phyloP scores from a whole-genome alignment of 2,329 filamentous ascomycete genomes.

The Aspergillus luchuensis region DNA sequence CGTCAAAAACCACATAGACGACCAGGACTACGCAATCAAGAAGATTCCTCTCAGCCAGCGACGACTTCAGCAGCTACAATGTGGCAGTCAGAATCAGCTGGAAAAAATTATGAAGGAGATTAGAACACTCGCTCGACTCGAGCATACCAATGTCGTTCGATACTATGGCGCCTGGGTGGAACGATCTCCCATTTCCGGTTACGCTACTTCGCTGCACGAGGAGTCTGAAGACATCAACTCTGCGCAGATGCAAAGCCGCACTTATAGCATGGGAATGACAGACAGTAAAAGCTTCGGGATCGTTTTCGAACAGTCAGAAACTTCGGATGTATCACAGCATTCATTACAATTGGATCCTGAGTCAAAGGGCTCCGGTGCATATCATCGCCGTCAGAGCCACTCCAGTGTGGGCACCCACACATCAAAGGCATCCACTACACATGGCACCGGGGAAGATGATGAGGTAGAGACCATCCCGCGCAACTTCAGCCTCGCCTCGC shows the following conservation, averaged over 20 bases:
- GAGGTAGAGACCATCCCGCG: slow-evolving; percentile 55
- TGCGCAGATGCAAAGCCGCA: slow-evolving; percentile 20
- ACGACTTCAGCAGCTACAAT: slow-evolving; percentile 55
- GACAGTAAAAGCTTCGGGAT: slow-evolving; percentile 41
- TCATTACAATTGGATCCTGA: neutral
- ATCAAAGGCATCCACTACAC: slow-evolving; percentile 44
- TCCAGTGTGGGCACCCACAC: slow-evolving; percentile 43
- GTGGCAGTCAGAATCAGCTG: slow-evolving; percentile 55
- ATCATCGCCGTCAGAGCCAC: slow-evolving; percentile 27
- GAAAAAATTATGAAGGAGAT: slow-evolving; percentile 63
- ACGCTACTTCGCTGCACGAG: slow-evolving; percentile 12
- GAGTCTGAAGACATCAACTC: slow-evolving; percentile 10
- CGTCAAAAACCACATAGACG: slow-evolving; percentile 63
- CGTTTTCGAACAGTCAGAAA: slow-evolving; percentile 45
- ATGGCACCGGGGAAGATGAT: slow-evolving; percentile 47
- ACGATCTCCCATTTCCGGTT: slow-evolving; percentile 34
- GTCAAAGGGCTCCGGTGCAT: neutral
- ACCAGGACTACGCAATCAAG: slow-evolving; percentile 66
- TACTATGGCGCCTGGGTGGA: slow-evolving; percentile 69
- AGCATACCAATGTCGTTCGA: slow-evolving; percentile 67
- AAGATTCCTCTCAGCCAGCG: slow-evolving; percentile 61
- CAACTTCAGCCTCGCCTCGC: slow-evolving; percentile 35
- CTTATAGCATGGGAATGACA: slow-evolving; percentile 19
- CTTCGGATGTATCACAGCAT: slow-evolving; percentile 15
- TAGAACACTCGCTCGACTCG: slow-evolving; percentile 61